Base-by-base conservation (phyloP, 2,329 filamentous ascomycete species). In the Nigrospora osmanthi region DNA sequence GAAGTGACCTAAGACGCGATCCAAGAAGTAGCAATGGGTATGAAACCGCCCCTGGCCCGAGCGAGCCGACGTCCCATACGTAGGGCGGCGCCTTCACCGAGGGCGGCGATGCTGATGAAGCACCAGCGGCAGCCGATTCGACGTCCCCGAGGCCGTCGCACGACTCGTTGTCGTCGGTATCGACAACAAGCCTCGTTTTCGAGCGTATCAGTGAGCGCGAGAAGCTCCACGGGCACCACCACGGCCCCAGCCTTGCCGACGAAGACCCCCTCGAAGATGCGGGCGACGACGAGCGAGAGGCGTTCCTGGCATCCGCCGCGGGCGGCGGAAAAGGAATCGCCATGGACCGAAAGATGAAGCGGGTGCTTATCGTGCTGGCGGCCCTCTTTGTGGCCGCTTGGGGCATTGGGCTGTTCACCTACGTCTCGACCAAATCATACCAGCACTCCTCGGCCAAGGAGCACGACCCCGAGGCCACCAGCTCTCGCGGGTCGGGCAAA, bases 101-200 rank as follows among this genome's bases (percentile, higher is more conserved):
- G 23, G 23, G 23, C 9, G 23, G 23, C 10, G 23, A 28, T 28
- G 23, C 23, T 28, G 23, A 28, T 28, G 23, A 28, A 28, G 23
- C 23, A 28, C 5, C 23, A 28, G 23, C 23, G 23, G 23, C 23
- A 28, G 23, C 9, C 23, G 23, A 28, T 28, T 28, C 23, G 23
- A 28, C 45, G 38, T 64, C 63, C 37, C 56, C 57, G 44, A 68
- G 68, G 50, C 61, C 62, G 48, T 80, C 78, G 44, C 66, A 66
- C 56, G 76, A 75, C 49, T 88, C 87, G 4, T 63, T 78, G 38
- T 87, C 85, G n/a, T 85, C 84, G 35, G 82, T 81, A n/a, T 93
- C 87, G 32, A 91, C 87, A 11, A 89, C 85, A 4, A 91, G 87
- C 55, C 73, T 93, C 13, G 80, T 93, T 44, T 87, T 93, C 59